These are phyloP conservation scores for Eudorina sp. DNA, from an alignment of 139 green algal species.

Conservation along the genomic window DNA sequence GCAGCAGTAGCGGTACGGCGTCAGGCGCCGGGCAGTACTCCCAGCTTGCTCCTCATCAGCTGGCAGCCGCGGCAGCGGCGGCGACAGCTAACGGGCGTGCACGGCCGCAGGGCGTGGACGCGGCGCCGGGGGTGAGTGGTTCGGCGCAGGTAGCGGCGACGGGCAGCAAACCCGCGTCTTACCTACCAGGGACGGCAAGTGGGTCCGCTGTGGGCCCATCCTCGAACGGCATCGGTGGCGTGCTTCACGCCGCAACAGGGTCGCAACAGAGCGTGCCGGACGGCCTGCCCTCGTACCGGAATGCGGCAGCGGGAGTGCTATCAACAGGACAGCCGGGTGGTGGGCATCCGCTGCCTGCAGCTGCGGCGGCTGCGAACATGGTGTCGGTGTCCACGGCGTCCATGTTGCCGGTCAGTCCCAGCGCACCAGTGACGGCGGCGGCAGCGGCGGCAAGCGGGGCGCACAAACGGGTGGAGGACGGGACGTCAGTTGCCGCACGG, in stretches of 20 bases:
- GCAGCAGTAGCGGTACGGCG: not conserved
- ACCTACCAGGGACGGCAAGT: not conserved
- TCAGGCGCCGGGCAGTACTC: conserved; percentile 4
- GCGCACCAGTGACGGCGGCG: not conserved
- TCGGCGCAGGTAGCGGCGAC: not conserved
- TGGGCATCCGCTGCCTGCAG: not conserved
- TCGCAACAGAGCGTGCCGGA: conserved; percentile 32
- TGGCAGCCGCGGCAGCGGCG: conserved; percentile 45
- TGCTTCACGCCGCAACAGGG: conserved; percentile 13
- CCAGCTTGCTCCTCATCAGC: conserved; percentile 15
- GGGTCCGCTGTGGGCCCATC: not conserved
- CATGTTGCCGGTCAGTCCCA: conserved; percentile 10
- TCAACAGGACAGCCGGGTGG: not conserved
- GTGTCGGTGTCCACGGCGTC: not conserved
- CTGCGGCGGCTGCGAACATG: not conserved
- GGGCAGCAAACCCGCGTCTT: conserved; percentile 6
- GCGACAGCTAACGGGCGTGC: conserved; percentile 10
- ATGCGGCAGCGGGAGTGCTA: conserved; percentile 58
- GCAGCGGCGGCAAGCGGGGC: not conserved
- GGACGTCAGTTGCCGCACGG: not conserved
- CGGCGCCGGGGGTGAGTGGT: not conserved
- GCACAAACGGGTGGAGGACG: conserved; percentile 2
- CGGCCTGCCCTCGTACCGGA: conserved; percentile 56
- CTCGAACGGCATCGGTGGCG: conserved; percentile 8
- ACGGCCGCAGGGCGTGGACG: conserved; percentile 28